Conservation (phyloP, 768 basidiomycete genomes). For the Termitomyces heimii region DNA sequence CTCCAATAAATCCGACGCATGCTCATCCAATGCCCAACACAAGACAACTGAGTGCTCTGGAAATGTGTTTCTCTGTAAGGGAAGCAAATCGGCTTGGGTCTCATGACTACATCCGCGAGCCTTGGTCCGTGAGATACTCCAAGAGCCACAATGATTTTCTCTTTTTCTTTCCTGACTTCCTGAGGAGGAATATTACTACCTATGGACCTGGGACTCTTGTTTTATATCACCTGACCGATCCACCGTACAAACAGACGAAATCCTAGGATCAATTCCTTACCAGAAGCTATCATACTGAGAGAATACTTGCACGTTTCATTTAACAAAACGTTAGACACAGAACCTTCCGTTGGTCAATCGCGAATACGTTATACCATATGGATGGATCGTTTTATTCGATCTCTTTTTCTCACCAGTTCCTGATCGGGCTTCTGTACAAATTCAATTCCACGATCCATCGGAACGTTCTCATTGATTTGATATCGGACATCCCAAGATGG, state of each 20-base stretch:
- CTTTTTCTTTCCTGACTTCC: not conserved
- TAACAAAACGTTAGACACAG: not conserved
- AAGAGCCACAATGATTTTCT: not conserved
- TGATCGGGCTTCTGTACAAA: not conserved
- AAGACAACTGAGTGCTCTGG: not conserved
- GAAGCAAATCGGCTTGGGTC: not conserved
- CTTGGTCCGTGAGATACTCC: not conserved
- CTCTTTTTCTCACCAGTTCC: not conserved
- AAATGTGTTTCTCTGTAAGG: not conserved
- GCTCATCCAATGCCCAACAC: not conserved
- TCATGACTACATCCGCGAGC: not conserved
- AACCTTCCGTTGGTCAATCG: not conserved
- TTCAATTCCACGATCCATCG: not conserved
- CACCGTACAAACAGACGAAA: not conserved
- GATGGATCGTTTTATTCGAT: not conserved
- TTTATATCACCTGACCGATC: not conserved
- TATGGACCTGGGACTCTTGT: not conserved
- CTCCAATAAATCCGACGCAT: not conserved
- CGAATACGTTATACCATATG: not conserved
- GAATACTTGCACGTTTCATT: not conserved
- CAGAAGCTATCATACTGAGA: not conserved
- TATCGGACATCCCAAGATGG: not conserved
- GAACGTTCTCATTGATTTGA: not conserved
- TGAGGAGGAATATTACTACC: not conserved
- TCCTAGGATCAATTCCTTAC: not conserved